Evolutionary conservation across 2,329 filamentous ascomycete genomes (phyloP), one percentile per base, ranked within the genome.

Genomic region (Dothistroma pini): DNA sequence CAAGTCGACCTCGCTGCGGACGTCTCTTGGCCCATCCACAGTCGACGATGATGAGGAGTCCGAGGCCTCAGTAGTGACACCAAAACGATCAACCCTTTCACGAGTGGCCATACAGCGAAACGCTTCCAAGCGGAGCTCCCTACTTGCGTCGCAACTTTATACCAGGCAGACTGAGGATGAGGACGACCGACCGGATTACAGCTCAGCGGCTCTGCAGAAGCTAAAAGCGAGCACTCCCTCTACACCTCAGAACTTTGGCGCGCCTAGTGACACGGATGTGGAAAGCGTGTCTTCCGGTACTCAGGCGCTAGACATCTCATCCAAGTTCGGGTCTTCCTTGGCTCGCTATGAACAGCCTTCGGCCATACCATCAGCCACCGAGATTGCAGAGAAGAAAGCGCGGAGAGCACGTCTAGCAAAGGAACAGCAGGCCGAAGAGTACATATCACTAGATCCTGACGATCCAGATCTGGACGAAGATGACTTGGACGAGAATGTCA

Each of bases 301-400:
- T 34, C 69, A 68, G 56, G 72, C 74, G 1, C 69, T 81, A 16
- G 79, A 81, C 59, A 74, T 82, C n/a, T 76, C 77, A 7, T 77
- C 79, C 19, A 81, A 80, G 66, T 83, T 93, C 21, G 88, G 91
- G 14, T 68, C 75, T 38, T 69, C 69, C 16, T 71, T 81, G 72
- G 60, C 68, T 54, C 66, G 71, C 29, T 74, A 75, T 53, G 55
- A 70, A 56, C 50, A 72, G 63, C 58, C 75, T 56, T 74, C 77
- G 34, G 70, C 80, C 6, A 92, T 97, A 65, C 86, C 93, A 2
- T 92, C 89, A 1, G 89, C 93, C 63, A 85, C 89, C 1, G 90
- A 97, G 71, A 96, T 97, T 55, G 84, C 84, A 31, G 93, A 96
- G 76, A 96, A 93, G 79, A 97, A 97, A 75, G 90, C 91, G 62